Evolutionary conservation across 106 monocot species (phyloP).

Genomic region (Allium cepa): DNA sequence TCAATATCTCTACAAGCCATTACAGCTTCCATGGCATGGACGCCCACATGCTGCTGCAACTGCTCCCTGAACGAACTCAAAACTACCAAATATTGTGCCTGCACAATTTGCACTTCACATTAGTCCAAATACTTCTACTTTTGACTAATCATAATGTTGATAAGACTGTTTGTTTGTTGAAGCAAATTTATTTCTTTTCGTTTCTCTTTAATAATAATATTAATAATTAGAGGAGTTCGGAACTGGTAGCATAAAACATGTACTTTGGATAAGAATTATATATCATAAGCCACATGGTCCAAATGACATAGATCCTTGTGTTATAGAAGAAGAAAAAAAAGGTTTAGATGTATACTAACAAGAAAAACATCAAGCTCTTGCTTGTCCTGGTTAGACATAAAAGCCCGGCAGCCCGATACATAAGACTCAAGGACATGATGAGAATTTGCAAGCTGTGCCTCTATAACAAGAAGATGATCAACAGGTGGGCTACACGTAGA

Average conservation of each 20-base stretch:
- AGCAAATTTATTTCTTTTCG: no score
- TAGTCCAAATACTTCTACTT: no score
- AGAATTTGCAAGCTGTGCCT: conserved; percentile 65
- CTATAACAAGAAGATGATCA: conserved; percentile 87
- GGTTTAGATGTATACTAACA: conserved; percentile 17
- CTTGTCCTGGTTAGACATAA: conserved; percentile 72
- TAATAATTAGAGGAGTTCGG: neutral
- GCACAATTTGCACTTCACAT: neutral
- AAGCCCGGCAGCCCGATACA: conserved; percentile 53
- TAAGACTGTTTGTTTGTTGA: no score
- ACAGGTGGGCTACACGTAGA: conserved; percentile 89
- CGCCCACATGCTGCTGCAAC: conserved; percentile 89
- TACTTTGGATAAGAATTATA: no score
- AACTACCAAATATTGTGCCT: conserved; percentile 72
- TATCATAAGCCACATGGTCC: no score
- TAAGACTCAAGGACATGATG: conserved; percentile 70
- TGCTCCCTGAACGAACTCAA: conserved; percentile 91
- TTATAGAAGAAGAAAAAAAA: no score
- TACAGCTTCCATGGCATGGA: conserved; percentile 95
- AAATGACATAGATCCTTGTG: no score
- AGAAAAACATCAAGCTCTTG: conserved; percentile 91
- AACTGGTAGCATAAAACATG: neutral
- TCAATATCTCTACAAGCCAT: conserved; percentile 94
- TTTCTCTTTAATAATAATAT: neutral
- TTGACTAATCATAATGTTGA: no score